Conservation (phyloP, 176 grass and related monocot species). For the Eleusine indica region DNA sequence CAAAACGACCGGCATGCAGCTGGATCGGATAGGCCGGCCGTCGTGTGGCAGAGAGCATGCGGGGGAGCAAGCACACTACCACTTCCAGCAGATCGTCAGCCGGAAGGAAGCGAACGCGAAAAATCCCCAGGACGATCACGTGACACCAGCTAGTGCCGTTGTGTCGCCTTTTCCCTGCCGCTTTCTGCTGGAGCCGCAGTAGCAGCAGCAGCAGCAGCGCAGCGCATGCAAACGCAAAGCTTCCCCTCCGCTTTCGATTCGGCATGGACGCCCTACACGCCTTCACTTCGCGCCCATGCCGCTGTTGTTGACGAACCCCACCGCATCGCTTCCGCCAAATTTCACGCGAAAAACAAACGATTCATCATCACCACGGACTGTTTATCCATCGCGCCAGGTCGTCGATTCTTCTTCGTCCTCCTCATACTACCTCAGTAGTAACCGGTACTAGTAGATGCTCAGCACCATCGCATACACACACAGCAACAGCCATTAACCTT, state of each 20-base stretch:
- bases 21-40: neutral
- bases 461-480: neutral
- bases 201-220: neutral
- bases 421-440: neutral
- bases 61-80: neutral
- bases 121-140: slow-evolving; percentile 36
- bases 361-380: neutral
- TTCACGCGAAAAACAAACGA: neutral
- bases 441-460: neutral
- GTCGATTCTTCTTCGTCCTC: neutral
- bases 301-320: neutral
- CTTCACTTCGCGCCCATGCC: neutral
- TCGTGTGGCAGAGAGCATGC: neutral
- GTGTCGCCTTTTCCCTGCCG: slow-evolving; percentile 38
- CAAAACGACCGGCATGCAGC: slow-evolving; percentile 1
- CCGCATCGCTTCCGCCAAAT: neutral
- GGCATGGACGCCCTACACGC: slow-evolving; percentile 17
- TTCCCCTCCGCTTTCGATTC: neutral
- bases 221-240: neutral
- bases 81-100: slow-evolving; percentile 2
- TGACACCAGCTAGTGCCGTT: slow-evolving; percentile 48
- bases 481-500: slow-evolving; percentile 18
- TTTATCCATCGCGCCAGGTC: neutral
- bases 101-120: neutral
- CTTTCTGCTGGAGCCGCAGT: neutral